Conservation (phyloP, 2,329 filamentous ascomycete genomes). For the Ascosphaera acerosa region DNA sequence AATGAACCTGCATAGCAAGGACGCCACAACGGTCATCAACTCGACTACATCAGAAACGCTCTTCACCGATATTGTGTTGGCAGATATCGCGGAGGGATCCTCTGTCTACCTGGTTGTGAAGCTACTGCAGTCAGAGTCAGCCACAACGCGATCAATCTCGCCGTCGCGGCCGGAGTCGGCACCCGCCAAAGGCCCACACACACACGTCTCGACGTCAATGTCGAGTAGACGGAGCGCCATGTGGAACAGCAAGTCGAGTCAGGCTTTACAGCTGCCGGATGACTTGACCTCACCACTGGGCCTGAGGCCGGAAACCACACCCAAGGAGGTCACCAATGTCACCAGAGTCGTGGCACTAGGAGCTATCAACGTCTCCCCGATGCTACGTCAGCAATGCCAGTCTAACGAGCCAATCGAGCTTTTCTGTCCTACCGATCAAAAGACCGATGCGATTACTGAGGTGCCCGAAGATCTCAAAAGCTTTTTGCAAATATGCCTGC, state of each 20-base stretch:
- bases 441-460: too few species aligned
- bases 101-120: conserved; percentile 68
- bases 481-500: too few species aligned
- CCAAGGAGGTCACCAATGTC: conserved; percentile 18
- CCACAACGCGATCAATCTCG: conserved; percentile 11
- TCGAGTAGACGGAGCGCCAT: conserved; percentile 21
- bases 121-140: conserved; percentile 34
- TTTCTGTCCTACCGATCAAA: conserved; percentile 42
- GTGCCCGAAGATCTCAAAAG: too few species aligned
- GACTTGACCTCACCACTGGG: conserved; percentile 10
- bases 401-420: conserved; percentile 51
- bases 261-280: neutral
- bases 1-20: conserved; percentile 52
- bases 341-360: conserved; percentile 53
- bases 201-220: conserved; percentile 6
- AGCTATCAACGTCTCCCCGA: conserved; percentile 45
- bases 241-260: conserved; percentile 16
- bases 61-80: conserved; percentile 61
- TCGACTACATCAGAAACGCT: conserved; percentile 54
- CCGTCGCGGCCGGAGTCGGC: conserved; percentile 10
- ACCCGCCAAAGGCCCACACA: conserved; percentile 8
- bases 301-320: conserved; percentile 8
- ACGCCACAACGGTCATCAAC: conserved; percentile 37
- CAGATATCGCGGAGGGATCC: conserved; percentile 42
- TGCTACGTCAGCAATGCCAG: conserved; percentile 47